phyloP scores from a whole-genome alignment of 2,329 filamentous ascomycete species.

The Metarhizium anisopliae region DNA sequence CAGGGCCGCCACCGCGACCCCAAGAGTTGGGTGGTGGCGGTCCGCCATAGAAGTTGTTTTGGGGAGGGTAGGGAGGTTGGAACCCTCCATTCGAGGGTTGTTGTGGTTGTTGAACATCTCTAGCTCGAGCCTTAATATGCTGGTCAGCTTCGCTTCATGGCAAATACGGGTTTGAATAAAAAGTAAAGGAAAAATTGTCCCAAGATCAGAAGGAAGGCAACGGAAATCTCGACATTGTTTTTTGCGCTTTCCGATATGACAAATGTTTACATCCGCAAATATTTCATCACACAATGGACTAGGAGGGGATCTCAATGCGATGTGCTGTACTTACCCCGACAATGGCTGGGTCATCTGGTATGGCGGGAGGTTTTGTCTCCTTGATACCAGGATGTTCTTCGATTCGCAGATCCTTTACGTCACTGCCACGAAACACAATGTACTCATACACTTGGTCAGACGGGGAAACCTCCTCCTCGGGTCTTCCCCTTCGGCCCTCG shows the following conservation, averaged over 20 bases:
- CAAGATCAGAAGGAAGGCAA: slow-evolving; percentile 98
- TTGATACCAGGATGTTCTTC: slow-evolving; percentile 71
- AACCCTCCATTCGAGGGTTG: slow-evolving; percentile 27
- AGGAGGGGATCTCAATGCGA: background rate
- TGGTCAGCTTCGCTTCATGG: slow-evolving; percentile 13
- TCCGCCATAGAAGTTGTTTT: slow-evolving; percentile 38
- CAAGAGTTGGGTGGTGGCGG: slow-evolving; percentile 44
- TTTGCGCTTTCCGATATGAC: slow-evolving; percentile 84
- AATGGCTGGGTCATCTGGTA: slow-evolving; percentile 93
- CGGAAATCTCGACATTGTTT: slow-evolving; percentile 96
- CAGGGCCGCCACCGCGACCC: slow-evolving; percentile 43
- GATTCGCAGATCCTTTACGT: slow-evolving; percentile 96
- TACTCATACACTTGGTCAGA: slow-evolving; percentile 93
- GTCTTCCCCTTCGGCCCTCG: slow-evolving; percentile 74
- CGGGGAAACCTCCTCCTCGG: slow-evolving; percentile 72
- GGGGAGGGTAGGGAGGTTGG: slow-evolving; percentile 32
- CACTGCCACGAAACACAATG: slow-evolving; percentile 95
- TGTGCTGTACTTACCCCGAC: slow-evolving; percentile 69
- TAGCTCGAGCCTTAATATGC: slow-evolving; percentile 28
- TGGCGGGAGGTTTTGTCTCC: slow-evolving; percentile 64
- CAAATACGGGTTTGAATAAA: background rate
- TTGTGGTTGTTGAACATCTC: slow-evolving; percentile 25
- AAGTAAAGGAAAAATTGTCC: slow-evolving; percentile 4
- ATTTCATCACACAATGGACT: slow-evolving; percentile 74
- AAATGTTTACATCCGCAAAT: slow-evolving; percentile 93